Evolutionary conservation across 78 protist species (phyloP).

Genomic region (Isochrysis galbana): DNA sequence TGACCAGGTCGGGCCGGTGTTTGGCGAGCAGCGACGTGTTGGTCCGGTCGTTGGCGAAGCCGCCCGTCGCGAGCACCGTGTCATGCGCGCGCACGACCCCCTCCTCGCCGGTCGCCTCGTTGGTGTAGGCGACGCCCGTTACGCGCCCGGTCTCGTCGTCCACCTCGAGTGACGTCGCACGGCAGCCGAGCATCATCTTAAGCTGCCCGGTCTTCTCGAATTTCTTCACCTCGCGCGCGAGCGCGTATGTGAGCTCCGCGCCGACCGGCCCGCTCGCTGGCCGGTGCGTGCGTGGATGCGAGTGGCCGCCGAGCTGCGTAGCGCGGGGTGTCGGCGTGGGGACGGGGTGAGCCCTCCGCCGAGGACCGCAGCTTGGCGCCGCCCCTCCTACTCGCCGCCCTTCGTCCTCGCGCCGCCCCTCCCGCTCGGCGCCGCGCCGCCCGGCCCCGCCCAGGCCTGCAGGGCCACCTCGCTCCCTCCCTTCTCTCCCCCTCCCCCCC

Average conservation of each 20-base stretch:
- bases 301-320: slow-evolving; percentile 37
- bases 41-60: slow-evolving; percentile 6
- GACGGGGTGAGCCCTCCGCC: too few relatives aligned
- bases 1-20: slow-evolving; percentile 48
- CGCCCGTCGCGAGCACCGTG: slow-evolving; percentile 17
- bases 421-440: too few relatives aligned
- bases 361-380: too few relatives aligned
- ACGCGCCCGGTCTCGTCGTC: not conserved
- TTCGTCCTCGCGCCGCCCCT: too few relatives aligned
- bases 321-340: too few relatives aligned
- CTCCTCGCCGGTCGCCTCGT: not conserved
- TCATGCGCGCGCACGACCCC: not conserved
- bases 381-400: too few relatives aligned
- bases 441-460: too few relatives aligned
- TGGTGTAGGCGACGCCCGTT: not conserved
- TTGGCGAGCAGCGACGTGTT: slow-evolving; percentile 39
- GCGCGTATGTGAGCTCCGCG: slow-evolving; percentile 18
- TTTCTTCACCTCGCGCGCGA: not conserved
- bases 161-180: not conserved
- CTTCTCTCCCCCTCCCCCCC: too few relatives aligned
- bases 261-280: slow-evolving; percentile 28
- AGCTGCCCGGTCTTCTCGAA: not conserved
- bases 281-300: slow-evolving; percentile 44
- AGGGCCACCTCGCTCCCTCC: too few relatives aligned
- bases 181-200: not conserved